Evolutionary conservation across 2,329 filamentous ascomycete species (phyloP).

Genomic region (Arthroderma uncinatum): DNA sequence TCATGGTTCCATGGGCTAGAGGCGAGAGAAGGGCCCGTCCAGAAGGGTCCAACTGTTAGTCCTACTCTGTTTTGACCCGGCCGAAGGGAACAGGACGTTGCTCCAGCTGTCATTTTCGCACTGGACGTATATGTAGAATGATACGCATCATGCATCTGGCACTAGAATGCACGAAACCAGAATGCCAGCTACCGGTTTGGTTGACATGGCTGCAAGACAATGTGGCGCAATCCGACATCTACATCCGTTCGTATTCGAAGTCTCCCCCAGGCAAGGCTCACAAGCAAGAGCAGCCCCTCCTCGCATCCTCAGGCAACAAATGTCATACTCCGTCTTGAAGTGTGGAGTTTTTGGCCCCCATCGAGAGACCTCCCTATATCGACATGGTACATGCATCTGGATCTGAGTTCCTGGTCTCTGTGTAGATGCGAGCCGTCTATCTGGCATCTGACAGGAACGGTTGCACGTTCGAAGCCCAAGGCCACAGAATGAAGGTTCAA

Average conservation of each 20-base stretch:
- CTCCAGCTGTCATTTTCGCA: neutral
- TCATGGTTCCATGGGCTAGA: neutral
- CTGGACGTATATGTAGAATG: neutral
- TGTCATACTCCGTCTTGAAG: neutral
- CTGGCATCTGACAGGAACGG: neutral
- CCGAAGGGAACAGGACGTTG: neutral
- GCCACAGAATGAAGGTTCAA: neutral
- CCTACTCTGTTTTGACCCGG: neutral
- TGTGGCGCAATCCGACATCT: neutral
- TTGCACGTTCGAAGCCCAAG: neutral
- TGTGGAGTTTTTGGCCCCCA: neutral
- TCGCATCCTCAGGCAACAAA: neutral
- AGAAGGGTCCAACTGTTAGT: too few species aligned
- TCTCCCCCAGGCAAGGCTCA: neutral
- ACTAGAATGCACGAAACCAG: constrained; percentile 1
- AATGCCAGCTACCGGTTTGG: neutral
- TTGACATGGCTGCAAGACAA: neutral
- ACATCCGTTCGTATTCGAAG: neutral
- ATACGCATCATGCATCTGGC: constrained; percentile 2
- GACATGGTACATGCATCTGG: neutral
- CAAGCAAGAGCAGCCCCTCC: neutral
- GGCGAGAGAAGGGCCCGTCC: too few species aligned
- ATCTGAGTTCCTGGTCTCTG: neutral
- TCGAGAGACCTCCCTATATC: neutral
- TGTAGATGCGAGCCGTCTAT: neutral